These are phyloP conservation scores for Geotrichum macrosporum DNA, from an alignment of 1,139 yeast species.

Conservation along the genomic window DNA sequence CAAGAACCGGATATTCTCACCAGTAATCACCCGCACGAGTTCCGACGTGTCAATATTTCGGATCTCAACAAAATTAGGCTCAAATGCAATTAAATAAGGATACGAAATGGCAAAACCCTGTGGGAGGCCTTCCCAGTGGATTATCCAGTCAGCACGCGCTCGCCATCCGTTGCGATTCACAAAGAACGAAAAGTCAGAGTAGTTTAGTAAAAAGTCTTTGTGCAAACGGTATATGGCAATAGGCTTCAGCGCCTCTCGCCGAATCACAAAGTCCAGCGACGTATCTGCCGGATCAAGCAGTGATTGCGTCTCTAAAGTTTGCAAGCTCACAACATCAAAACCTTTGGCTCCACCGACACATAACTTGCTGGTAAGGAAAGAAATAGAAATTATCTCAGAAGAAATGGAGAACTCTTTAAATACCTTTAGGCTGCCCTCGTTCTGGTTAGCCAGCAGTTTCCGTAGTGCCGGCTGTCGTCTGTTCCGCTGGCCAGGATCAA, in stretches of 20 bases:
- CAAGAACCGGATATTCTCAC: constrained; percentile 82
- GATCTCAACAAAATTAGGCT: constrained; percentile 83
- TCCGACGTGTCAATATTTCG: constrained; percentile 86
- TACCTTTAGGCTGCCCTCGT: constrained; percentile 52
- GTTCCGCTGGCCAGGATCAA: constrained; percentile 43
- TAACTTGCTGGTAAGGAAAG: constrained; percentile 78
- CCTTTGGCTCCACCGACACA: constrained; percentile 97
- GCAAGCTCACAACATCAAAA: constrained; percentile 77
- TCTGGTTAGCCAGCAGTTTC: constrained; percentile 43
- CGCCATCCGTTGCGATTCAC: constrained; percentile 97
- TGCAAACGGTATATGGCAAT: constrained; percentile 87
- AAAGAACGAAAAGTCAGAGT: constrained; percentile 89
- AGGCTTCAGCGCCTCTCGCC: constrained; percentile 79
- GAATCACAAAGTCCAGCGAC: constrained; percentile 85
- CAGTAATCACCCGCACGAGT: constrained; percentile 79
- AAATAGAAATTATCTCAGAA: constrained; percentile 87
- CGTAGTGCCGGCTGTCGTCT: constrained; percentile 43
- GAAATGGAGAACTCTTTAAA: constrained; percentile 74
- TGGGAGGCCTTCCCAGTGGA: constrained; percentile 96
- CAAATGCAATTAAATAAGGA: constrained; percentile 89
- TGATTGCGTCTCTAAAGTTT: constrained; percentile 57
- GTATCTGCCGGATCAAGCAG: constrained; percentile 95
- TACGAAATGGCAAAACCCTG: constrained; percentile 89
- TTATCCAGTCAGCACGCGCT: constrained; percentile 86
- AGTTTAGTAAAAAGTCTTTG: constrained; percentile 78